phyloP scores from a whole-genome alignment of 495 filamentous ascomycete species.

The Penicillium subrubescens region DNA sequence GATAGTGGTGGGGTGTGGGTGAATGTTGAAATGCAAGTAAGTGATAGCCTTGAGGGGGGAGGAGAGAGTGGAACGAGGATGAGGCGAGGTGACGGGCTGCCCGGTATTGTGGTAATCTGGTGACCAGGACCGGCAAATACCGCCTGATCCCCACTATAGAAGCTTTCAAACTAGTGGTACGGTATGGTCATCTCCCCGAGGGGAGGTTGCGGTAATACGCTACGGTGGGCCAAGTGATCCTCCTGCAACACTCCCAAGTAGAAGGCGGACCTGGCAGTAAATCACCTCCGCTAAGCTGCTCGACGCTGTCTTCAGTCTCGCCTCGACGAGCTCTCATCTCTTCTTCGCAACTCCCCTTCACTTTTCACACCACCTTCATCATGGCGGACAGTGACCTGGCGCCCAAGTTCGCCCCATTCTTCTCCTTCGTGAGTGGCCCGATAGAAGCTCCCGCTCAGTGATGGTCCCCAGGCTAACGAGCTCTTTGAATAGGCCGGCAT shows the following conservation, averaged over 20 bases:
- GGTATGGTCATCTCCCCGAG: constrained; percentile 24
- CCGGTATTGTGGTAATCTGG: constrained; percentile 28
- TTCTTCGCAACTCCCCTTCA: background rate
- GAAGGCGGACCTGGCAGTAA: constrained; percentile 6
- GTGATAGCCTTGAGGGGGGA: constrained; percentile 25
- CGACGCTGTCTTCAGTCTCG: constrained; percentile 7
- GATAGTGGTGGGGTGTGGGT: constrained; percentile 16
- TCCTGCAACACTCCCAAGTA: constrained; percentile 19
- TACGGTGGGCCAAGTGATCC: constrained; percentile 30
- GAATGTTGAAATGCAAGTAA: constrained; percentile 27
- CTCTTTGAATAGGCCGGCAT: constrained; percentile 65
- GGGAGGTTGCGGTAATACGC: constrained; percentile 16
- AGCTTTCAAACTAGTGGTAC: background rate
- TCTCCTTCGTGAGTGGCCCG: constrained; percentile 80
- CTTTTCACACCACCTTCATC: constrained; percentile 23
- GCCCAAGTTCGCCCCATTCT: constrained; percentile 94
- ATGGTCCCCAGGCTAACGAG: constrained; percentile 32
- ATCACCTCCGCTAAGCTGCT: background rate
- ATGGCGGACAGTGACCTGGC: constrained; percentile 72
- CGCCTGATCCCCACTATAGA: background rate
- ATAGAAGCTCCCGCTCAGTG: background rate
- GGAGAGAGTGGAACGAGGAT: constrained; percentile 25
- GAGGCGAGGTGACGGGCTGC: constrained; percentile 25
- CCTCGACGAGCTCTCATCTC: constrained; percentile 7
- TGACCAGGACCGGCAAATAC: constrained; percentile 8